A percentile compares a stretch with the other conserved stretches of the same genome.
These are phyloP conservation scores for Yamadazyma jaroonii DNA, from an alignment of 1,139 yeast species.

Conservation along the genomic window DNA sequence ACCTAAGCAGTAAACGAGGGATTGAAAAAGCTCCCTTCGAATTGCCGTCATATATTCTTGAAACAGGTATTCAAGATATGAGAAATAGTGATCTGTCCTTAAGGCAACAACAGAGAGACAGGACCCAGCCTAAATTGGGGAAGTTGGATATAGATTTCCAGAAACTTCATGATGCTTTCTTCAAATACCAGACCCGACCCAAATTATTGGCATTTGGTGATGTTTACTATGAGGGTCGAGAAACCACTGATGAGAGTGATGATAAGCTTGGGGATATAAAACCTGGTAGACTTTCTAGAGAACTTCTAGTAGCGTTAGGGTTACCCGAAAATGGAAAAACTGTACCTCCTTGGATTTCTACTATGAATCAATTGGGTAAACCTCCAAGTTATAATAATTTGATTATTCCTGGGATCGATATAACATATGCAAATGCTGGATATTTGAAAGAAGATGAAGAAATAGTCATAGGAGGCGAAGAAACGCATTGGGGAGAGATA, in stretches of 20 bases:
- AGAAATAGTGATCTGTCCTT: slow-evolving; percentile 56
- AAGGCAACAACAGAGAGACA: slow-evolving; percentile 75
- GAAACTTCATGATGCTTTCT: slow-evolving; percentile 82
- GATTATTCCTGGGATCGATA: slow-evolving; percentile 54
- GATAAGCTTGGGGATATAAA: slow-evolving; percentile 38
- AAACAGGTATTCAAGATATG: slow-evolving; percentile 89
- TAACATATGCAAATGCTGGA: slow-evolving; percentile 37
- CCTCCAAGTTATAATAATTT: slow-evolving; percentile 82
- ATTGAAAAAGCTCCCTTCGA: slow-evolving; percentile 72
- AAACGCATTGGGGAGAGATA: slow-evolving; percentile 42
- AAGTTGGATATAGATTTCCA: slow-evolving; percentile 83
- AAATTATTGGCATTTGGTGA: slow-evolving; percentile 69
- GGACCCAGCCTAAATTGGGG: slow-evolving; percentile 90
- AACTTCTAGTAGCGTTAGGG: slow-evolving; percentile 67
- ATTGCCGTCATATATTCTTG: slow-evolving; percentile 73
- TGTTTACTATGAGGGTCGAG: slow-evolving; percentile 76
- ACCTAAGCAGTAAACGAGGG: slow-evolving; percentile 68
- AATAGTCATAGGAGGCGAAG: slow-evolving; percentile 9
- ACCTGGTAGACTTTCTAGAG: slow-evolving; percentile 69
- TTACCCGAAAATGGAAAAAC: slow-evolving; percentile 48
- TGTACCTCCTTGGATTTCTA: slow-evolving; percentile 80
- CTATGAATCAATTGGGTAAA: slow-evolving; percentile 71
- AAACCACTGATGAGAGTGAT: slow-evolving; percentile 43
- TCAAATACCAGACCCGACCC: slow-evolving; percentile 77
- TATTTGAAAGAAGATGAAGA: slow-evolving; percentile 21